phyloP scores from a whole-genome alignment of 768 basidiomycete species.

The Hortiboletus flavorubellus region DNA sequence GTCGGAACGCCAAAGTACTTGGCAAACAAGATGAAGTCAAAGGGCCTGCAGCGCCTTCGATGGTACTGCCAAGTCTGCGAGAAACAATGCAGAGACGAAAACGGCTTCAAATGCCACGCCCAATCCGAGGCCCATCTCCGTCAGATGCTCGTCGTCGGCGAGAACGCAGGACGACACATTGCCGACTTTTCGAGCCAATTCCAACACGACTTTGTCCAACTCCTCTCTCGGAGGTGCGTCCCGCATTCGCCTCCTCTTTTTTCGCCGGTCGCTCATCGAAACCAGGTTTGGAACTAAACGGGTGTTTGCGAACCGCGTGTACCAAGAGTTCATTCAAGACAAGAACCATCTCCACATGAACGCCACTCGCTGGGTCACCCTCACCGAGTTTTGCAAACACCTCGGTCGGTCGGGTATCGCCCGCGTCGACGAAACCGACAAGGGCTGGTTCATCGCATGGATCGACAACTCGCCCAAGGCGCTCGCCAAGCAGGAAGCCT shows the following conservation, averaged over 20 bases:
- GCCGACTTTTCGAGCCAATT: conserved; percentile 85
- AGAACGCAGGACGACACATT: conserved; percentile 90
- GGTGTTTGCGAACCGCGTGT: conserved; percentile 91
- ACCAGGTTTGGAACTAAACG: conserved; percentile 88
- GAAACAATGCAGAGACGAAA: conserved; percentile 98
- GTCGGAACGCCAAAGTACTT: conserved; percentile 87
- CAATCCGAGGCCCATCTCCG: conserved; percentile 87
- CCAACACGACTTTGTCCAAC: conserved; percentile 86
- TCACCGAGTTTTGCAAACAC: conserved; percentile 93
- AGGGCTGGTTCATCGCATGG: conserved; percentile 98
- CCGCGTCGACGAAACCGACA: conserved; percentile 96
- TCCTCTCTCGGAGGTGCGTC: conserved; percentile 79
- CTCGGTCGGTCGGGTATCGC: conserved; percentile 83
- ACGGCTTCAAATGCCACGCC: conserved; percentile 96
- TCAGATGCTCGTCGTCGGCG: conserved; percentile 96
- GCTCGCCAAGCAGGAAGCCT: conserved; percentile 83
- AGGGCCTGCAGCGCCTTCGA: conserved; percentile 90
- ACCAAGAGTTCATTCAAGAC: conserved; percentile 97
- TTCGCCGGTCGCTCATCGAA: background rate
- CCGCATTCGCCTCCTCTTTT: background rate
- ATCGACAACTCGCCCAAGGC: conserved; percentile 96
- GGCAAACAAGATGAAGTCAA: conserved; percentile 97
- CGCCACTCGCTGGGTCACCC: conserved; percentile 93
- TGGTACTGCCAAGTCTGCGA: conserved; percentile 99
- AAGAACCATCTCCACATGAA: conserved; percentile 98